Evolutionary conservation across 371 early-diverging fungal species (phyloP), one percentile per base, ranked within the genome.

Genomic region (Mortierella sp.): DNA sequence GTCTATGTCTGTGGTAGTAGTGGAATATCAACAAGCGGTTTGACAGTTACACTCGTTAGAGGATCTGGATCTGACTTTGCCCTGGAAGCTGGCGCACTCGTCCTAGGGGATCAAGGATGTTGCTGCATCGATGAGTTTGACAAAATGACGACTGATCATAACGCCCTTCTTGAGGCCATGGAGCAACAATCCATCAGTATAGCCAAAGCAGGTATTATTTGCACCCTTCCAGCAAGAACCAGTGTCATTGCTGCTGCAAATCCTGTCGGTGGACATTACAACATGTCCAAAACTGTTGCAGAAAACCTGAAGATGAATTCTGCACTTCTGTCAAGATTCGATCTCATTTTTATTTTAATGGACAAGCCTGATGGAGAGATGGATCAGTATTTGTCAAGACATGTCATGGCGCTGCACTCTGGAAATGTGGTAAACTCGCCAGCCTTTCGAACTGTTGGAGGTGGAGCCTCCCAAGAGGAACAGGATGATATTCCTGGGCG

Each of bases 101-200:
- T 99, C 15, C 88, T 99, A 51, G 99, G 98, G 2, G 99, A 99
- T 82, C 96, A 96, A 59, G 99, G 99, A 48, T 95, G 99, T 29
- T 99, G 99, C 59, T 99, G 99, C 84, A 99, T 99, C 81, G 99
- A 99, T 84, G 99, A 99, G 83, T 99, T 99, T 86, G 99, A 99
- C 84, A 99, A 99, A 87, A 99, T 99, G 99, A 97, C 98, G 56
- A 95, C 95, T 73, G 99, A 99, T 81, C 91, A 99, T 68, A 98
- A 99, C 7, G 99, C 99, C n/a, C 97, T 99, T 65, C 97, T 99
- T 85, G 99, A 99, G 88, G 99, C 99, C 18, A 99, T 99, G 99
- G 99, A 99, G 85, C 99, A 99, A 84, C 99, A 99, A 77, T 99
- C 99, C 5, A 98, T 99, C 73, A 97, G 96, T 0, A 99, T 99